A percentile compares a stretch with the other conserved stretches of the same genome.
Evolutionary conservation across 768 basidiomycete genomes (phyloP).

Genomic region (Mrakia blollopis): DNA sequence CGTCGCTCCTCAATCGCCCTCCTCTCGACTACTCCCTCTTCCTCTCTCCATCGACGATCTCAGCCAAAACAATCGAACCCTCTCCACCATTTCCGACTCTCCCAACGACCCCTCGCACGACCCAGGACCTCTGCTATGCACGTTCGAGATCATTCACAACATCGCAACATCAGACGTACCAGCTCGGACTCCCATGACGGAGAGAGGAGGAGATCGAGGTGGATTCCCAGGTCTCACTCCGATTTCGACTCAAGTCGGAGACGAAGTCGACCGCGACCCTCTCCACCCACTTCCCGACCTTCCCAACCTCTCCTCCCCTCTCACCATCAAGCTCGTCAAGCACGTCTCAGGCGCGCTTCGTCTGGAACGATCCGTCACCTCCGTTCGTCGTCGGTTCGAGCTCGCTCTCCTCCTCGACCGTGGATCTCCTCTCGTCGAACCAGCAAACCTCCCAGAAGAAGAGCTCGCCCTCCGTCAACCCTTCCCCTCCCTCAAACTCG

Average conservation of each 20-base stretch:
- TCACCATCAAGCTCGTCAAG: constrained; percentile 39
- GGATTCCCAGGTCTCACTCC: constrained; percentile 18
- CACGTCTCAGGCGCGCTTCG: constrained; percentile 40
- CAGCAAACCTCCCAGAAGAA: constrained; percentile 49
- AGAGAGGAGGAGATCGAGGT: not conserved
- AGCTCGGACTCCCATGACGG: constrained; percentile 24
- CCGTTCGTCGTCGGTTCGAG: constrained; percentile 58
- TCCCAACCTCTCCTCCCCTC: constrained; percentile 40
- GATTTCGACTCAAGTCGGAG: not conserved
- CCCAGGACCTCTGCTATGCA: constrained; percentile 52
- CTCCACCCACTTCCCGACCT: constrained; percentile 30
- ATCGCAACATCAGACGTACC: constrained; percentile 38
- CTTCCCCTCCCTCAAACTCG: constrained; percentile 52
- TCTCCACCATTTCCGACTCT: constrained; percentile 16
- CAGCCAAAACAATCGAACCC: constrained; percentile 12
- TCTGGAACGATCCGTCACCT: constrained; percentile 32
- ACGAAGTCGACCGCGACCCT: not conserved
- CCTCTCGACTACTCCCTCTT: constrained; percentile 25
- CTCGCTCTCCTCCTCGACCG: constrained; percentile 57
- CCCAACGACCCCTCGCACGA: constrained; percentile 38
- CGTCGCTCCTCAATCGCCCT: constrained; percentile 43
- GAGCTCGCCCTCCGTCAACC: constrained; percentile 51
- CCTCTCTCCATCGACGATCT: constrained; percentile 12
- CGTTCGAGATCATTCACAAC: constrained; percentile 57
- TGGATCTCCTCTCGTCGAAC: constrained; percentile 52